These are phyloP conservation scores for Corinectria fuckeliana DNA, from an alignment of 2,329 filamentous ascomycete genomes.

Conservation along the genomic window DNA sequence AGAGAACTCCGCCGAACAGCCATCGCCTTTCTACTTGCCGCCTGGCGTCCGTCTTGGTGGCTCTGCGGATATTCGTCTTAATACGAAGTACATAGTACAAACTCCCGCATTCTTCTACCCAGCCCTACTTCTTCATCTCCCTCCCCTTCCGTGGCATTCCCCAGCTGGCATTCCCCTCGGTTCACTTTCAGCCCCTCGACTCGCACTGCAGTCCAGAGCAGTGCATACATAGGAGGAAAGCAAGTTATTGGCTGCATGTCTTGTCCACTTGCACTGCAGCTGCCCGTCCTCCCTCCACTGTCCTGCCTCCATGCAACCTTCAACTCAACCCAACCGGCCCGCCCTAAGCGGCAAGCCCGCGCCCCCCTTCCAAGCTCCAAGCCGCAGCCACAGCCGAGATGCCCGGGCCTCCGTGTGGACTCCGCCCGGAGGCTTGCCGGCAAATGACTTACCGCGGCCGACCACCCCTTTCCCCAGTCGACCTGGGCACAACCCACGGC, in stretches of 20 bases:
- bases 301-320: neutral
- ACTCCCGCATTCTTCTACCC: neutral
- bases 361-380: neutral
- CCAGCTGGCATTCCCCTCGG: neutral
- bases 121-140: neutral
- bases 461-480: conserved; percentile 5
- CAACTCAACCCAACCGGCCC: neutral
- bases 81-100: neutral
- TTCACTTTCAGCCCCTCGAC: conserved; percentile 1
- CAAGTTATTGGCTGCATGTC: neutral
- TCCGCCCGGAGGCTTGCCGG: neutral
- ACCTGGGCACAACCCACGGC: neutral
- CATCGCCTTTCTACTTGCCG: neutral
- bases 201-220: neutral
- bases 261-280: conserved; percentile 14
- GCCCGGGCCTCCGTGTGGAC: conserved; percentile 4
- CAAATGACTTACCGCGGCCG: neutral
- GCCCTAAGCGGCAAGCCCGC: neutral
- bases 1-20: neutral
- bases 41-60: neutral
- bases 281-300: neutral
- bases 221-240: too few species aligned
- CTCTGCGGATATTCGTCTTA: neutral
- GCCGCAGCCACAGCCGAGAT: conserved; percentile 8
- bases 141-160: conserved; percentile 23